Evolutionary conservation across 2,329 filamentous ascomycete species (phyloP).

Genomic region (Helminthosporium solani): DNA sequence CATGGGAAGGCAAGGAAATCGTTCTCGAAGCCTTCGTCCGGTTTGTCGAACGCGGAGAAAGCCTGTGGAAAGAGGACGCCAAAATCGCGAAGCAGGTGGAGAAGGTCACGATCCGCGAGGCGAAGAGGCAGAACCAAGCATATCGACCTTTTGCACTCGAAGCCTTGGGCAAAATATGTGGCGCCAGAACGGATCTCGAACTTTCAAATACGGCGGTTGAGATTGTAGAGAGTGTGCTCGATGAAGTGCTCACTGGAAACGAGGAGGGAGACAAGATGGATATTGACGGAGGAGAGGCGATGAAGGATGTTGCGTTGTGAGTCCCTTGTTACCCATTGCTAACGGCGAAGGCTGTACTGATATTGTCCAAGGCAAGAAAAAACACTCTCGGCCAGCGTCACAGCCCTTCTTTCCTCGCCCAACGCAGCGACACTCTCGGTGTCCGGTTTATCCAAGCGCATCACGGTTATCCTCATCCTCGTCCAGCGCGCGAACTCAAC

Average conservation of each 20-base stretch:
- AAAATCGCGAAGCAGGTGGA: conserved; percentile 64
- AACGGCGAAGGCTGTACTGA: conserved; percentile 1
- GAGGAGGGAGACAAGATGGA: conserved; percentile 34
- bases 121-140: conserved; percentile 82
- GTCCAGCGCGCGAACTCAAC: conserved; percentile 21
- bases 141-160: conserved; percentile 77
- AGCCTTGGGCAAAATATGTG: conserved; percentile 71
- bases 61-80: conserved; percentile 57
- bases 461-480: conserved; percentile 16
- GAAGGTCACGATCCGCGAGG: conserved; percentile 75
- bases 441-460: conserved; percentile 12
- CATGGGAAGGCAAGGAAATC: conserved; percentile 87
- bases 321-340: conserved; percentile 2
- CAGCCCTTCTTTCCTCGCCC: conserved; percentile 18
- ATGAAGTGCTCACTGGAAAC: conserved; percentile 20
- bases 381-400: conserved; percentile 23
- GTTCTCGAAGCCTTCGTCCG: conserved; percentile 76
- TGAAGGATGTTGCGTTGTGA: conserved; percentile 25
- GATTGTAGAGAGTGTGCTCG: conserved; percentile 59
- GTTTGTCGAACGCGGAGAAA: conserved; percentile 67
- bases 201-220: conserved; percentile 66
- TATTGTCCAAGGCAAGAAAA: conserved; percentile 19
- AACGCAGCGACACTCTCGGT: conserved; percentile 15
- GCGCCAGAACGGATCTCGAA: conserved; percentile 66
- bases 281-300: conserved; percentile 30